A percentile compares a stretch with the other conserved stretches of the same genome.
phyloP scores from a whole-genome alignment of 805 yeast species.

The Teunomyces aglyptinius region DNA sequence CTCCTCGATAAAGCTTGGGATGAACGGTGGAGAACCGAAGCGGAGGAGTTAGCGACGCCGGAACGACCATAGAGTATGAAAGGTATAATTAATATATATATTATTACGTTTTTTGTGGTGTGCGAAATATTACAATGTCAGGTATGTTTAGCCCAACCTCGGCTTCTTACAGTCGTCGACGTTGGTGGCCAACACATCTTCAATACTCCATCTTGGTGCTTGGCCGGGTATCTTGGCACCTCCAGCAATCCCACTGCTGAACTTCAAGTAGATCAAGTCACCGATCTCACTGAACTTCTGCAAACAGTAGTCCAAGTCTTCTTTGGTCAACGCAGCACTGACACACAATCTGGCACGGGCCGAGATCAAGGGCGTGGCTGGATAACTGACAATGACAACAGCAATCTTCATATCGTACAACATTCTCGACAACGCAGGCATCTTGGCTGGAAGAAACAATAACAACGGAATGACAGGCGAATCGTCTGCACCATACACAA shows the following conservation, averaged over 20 bases:
- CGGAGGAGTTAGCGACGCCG: slow-evolving; percentile 60
- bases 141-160: slow-evolving; percentile 15
- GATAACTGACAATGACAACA: slow-evolving; percentile 95
- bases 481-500: slow-evolving; percentile 92
- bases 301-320: slow-evolving; percentile 82
- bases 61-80: slow-evolving; percentile 8
- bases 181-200: slow-evolving; percentile 71
- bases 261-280: slow-evolving; percentile 69
- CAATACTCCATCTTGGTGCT: slow-evolving; percentile 73
- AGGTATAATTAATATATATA: background rate
- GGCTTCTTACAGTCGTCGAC: slow-evolving; percentile 58
- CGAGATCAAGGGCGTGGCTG: slow-evolving; percentile 90
- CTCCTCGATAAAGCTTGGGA: slow-evolving; percentile 73
- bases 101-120: background rate
- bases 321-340: slow-evolving; percentile 87
- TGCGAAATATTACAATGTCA: background rate
- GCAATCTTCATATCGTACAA: slow-evolving; percentile 81
- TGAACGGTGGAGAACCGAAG: slow-evolving; percentile 72
- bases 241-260: slow-evolving; percentile 75
- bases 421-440: slow-evolving; percentile 88
- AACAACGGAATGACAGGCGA: slow-evolving; percentile 93
- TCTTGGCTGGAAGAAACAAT: slow-evolving; percentile 85
- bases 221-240: slow-evolving; percentile 55
- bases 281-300: slow-evolving; percentile 75
- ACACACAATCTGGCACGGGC: slow-evolving; percentile 93